Evolutionary conservation across 768 basidiomycete genomes (phyloP), one percentile per base, ranked within the genome.

Genomic region (Boletus subparvulus): DNA sequence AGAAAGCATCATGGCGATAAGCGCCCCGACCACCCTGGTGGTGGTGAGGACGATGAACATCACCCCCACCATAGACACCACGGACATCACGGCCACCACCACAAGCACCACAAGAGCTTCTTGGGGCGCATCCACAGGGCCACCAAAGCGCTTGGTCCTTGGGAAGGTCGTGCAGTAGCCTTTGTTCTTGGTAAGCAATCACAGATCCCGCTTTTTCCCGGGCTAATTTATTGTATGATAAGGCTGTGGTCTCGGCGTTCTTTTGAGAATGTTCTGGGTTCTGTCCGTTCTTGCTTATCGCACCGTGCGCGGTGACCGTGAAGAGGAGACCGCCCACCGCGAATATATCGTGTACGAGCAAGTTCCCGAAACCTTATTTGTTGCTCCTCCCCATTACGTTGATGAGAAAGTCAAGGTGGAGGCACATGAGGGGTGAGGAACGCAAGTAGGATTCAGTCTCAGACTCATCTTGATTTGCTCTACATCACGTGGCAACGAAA

Each of bases 241-340:
- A 90, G 89, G 90, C n/a, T 91, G 88, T 64, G 90, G 90, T 49
- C 82, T 92, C 50, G 91, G 91, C 52, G 90, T 92, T 43, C 80
- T 93, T 26, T 70, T 92, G 55, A 80, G 91, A 68, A 90, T 92
- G 86, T 64, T 90, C 68, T 92, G 81, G 80, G 90, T 92, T 61
- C 65, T 92, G 61, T 67, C 78, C 32, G 73, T 92, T 57, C 73
- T 93, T 59, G 64, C 78, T 35, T 82, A 78, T 63, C 88, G 91
- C 63, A 66, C 82, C 37, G 61, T 86, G 68, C 75, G 71, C 16
- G 81, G 80, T 50, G 72, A 73, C 11, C 73, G 74, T 46, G 72
- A 78, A 4, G 77, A 80, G 44, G 66, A 76, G 42, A 71, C 75
- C 42, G 76, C 80, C 54, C 69, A 75, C 33, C 69, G 61, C 74